Base-by-base conservation (phyloP, 495 filamentous ascomycete genomes). In the Glarea lozoyensis region DNA sequence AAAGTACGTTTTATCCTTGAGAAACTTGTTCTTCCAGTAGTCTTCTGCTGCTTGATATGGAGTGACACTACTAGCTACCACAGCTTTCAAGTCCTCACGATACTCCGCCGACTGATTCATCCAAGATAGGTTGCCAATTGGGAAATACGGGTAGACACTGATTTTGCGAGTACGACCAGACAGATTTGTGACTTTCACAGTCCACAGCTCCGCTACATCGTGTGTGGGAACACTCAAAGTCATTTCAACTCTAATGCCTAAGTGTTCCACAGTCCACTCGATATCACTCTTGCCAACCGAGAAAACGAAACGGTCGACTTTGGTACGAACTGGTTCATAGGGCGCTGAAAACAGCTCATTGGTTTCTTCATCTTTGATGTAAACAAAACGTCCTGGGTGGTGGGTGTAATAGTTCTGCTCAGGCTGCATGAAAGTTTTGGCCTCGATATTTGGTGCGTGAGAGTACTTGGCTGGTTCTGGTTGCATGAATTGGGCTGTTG, bases 71-170 rank as follows among this genome's bases (percentile, higher is more conserved):
- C 57, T 72, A 34, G 59, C 66, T 21, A 76, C 58, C 9, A 76
- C 49, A 27, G 66, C 72, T 21, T 62, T 56, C 12, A 76, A 55
- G 16, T 73, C 63, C 13, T 49, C 10, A 25, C 64, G 58, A 60
- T 65, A 75, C 43, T 72, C 67, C 35, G 66, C 72, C 22, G 66
- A 67, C 50, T 76, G 72, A 57, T 73, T 75, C 71, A 76, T 76
- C 72, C 72, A 76, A 24, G 72, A 75, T 68, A 73, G 73, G 60
- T 74, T 74, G 20, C 72, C 72, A 46, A 75, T 66, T 34, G 69
- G 64, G 60, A 76, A 76, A 52, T 73, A 73, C 2, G 72, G 71
- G 37, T 70, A 73, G 35, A 76, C 60, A 52, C 68, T 68, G 52
- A 76, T 53, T 36, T 58, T 64, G 23, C 72, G 62, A 4, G 60